Conservation (phyloP, 306 rosid genomes). For the Cercis canadensis region DNA sequence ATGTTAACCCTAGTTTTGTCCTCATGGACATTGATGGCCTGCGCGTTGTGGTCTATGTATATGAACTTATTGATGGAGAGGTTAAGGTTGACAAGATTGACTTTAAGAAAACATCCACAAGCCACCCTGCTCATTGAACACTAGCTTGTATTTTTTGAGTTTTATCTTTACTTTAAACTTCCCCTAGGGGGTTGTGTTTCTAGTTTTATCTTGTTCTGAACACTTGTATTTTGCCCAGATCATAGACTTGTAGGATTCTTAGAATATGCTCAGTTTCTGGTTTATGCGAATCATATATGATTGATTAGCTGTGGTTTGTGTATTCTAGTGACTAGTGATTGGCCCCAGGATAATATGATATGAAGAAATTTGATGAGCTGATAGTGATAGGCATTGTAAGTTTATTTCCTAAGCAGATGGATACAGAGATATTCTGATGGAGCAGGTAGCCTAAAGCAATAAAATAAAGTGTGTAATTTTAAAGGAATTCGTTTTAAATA, state of each 20-base stretch:
- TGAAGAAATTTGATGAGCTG: background rate
- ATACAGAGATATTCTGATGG: background rate
- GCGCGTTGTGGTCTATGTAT: slow-evolving; percentile 96
- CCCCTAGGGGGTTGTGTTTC: slow-evolving; percentile 9
- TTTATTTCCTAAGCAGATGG: background rate
- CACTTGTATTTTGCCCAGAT: slow-evolving; percentile 36
- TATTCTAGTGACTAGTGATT: slow-evolving; percentile 1
- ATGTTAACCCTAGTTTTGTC: slow-evolving; percentile 96
- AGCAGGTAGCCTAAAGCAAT: background rate
- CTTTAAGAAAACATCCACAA: slow-evolving; percentile 87
- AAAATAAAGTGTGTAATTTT: no score
- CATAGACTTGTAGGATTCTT: slow-evolving; percentile 19
- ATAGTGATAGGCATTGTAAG: background rate
- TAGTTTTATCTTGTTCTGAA: slow-evolving; percentile 30
- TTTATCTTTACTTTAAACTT: slow-evolving; percentile 29
- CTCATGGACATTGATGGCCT: slow-evolving; percentile 98
- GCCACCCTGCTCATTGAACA: slow-evolving; percentile 67
- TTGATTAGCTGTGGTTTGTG: slow-evolving; percentile 18
- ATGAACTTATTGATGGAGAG: slow-evolving; percentile 95
- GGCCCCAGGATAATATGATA: background rate
- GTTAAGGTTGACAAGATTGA: slow-evolving; percentile 99
- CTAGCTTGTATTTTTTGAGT: slow-evolving; percentile 32
- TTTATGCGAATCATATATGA: slow-evolving; percentile 21
- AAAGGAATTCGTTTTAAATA: no score
- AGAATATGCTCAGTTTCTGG: slow-evolving; percentile 35